Percentiles rank a stretch among this genome's conserved stretches.
Conservation (phyloP, 1,284 basidiomycete species). For the Microbotryomycetes sp. region DNA sequence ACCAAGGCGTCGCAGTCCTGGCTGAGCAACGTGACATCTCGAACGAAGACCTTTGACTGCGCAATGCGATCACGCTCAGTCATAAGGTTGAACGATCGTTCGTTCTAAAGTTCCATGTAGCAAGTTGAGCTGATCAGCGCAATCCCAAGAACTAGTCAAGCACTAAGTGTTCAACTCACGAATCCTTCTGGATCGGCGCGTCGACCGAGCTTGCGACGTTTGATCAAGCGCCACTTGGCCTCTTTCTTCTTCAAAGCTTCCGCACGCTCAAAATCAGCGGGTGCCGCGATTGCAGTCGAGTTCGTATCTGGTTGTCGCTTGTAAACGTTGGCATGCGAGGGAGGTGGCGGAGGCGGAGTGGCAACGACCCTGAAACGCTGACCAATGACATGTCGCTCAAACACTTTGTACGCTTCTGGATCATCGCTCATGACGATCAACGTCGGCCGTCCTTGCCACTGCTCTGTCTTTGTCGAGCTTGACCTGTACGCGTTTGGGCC, state of each 20-base stretch:
- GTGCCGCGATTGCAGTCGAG: not conserved
- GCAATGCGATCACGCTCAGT: constrained; percentile 16
- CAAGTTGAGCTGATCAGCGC: too few species aligned
- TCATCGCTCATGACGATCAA: constrained; percentile 33
- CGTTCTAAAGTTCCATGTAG: too few species aligned
- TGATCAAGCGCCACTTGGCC: not conserved
- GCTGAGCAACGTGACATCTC: constrained; percentile 33
- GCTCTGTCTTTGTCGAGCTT: not conserved
- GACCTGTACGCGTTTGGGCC: not conserved
- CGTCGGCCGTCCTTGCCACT: constrained; percentile 2
- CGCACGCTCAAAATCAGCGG: not conserved
- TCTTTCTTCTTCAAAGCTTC: not conserved
- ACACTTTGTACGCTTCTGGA: constrained; percentile 11
- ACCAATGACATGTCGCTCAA: constrained; percentile 11
- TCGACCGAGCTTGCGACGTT: not conserved
- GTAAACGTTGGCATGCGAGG: not conserved
- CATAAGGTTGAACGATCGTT: constrained; percentile 32
- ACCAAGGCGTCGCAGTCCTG: constrained; percentile 30
- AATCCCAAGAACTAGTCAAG: not conserved
- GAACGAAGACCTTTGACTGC: constrained; percentile 27
- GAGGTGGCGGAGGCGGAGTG: not conserved
- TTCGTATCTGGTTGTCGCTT: not conserved
- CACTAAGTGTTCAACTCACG: constrained; percentile 1
- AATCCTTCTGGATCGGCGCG: constrained; percentile 7
- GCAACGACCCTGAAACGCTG: constrained; percentile 14